Evolutionary conservation across 257 asterid genomes (phyloP).

Genomic region (Primulina eburnea): DNA sequence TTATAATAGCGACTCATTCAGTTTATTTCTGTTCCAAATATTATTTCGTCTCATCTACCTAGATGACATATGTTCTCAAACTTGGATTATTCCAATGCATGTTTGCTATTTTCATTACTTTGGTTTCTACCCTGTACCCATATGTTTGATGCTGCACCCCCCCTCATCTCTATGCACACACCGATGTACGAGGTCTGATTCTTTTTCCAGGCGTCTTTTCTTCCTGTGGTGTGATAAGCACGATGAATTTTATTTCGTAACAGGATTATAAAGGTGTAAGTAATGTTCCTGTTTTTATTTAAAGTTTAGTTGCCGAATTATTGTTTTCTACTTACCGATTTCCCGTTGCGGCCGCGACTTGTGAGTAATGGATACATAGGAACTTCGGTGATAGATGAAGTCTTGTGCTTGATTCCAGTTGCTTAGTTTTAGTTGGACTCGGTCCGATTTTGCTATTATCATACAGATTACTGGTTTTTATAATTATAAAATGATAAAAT

Average conservation of each 20-base stretch:
- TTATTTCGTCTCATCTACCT: background rate
- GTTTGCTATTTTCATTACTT: background rate
- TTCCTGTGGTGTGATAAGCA: background rate
- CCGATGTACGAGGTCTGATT: background rate
- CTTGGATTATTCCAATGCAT: background rate
- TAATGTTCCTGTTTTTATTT: background rate
- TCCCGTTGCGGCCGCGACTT: background rate
- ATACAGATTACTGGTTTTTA: background rate
- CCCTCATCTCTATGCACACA: background rate
- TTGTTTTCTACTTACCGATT: background rate
- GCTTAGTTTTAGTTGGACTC: background rate
- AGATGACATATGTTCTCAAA: background rate
- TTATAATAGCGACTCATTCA: background rate
- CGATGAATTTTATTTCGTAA: background rate
- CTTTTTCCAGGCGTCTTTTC: background rate
- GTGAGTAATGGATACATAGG: background rate
- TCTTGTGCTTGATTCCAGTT: background rate
- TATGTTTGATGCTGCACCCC: background rate
- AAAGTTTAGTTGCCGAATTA: background rate
- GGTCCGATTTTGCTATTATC: too few relatives aligned
- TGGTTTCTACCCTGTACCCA: background rate
- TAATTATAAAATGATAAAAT: too few relatives aligned
- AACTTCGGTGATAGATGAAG: background rate
- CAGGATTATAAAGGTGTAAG: background rate
- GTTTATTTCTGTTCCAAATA: background rate